A percentile compares a stretch with the other conserved stretches of the same genome.
Evolutionary conservation across 164 flowering plant species (phyloP).

Genomic region (Berberis vulgaris): DNA sequence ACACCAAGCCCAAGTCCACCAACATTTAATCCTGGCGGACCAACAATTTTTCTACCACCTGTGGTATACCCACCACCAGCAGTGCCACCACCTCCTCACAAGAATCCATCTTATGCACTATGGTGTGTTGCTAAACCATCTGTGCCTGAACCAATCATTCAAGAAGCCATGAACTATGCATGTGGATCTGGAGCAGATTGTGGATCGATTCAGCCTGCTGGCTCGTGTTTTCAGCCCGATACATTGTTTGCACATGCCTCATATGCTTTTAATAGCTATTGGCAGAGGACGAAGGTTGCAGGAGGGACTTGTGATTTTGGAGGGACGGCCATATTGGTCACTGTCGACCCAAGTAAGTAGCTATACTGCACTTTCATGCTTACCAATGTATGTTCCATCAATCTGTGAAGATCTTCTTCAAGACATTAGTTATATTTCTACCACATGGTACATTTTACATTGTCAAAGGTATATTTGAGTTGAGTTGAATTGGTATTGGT

Average conservation of each 20-base stretch:
- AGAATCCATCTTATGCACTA: constrained; percentile 18
- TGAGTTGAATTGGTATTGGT: too few relatives aligned
- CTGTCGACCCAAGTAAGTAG: constrained; percentile 80
- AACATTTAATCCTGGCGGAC: constrained; percentile 10
- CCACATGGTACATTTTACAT: not conserved
- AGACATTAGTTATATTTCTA: not conserved
- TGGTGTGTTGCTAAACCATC: constrained; percentile 98
- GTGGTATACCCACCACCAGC: constrained; percentile 66
- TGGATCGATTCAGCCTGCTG: constrained; percentile 48
- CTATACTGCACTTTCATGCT: not conserved
- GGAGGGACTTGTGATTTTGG: constrained; percentile 90
- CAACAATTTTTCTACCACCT: constrained; percentile 62
- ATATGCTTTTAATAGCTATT: constrained; percentile 86
- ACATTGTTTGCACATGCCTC: constrained; percentile 74
- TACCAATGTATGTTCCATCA: not conserved
- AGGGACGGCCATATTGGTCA: constrained; percentile 76
- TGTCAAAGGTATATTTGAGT: too few relatives aligned
- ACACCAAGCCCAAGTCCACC: constrained; percentile 31
- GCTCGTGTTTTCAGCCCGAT: constrained; percentile 64
- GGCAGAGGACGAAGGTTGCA: constrained; percentile 67
- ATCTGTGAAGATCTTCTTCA: not conserved
- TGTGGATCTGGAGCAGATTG: constrained; percentile 94
- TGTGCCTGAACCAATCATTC: constrained; percentile 85
- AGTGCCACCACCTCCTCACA: constrained; percentile 46
- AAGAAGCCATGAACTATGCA: constrained; percentile 92